Evolutionary conservation across 164 flowering plant species (phyloP), one percentile per base, ranked within the genome.

Genomic region (Saururus chinensis): DNA sequence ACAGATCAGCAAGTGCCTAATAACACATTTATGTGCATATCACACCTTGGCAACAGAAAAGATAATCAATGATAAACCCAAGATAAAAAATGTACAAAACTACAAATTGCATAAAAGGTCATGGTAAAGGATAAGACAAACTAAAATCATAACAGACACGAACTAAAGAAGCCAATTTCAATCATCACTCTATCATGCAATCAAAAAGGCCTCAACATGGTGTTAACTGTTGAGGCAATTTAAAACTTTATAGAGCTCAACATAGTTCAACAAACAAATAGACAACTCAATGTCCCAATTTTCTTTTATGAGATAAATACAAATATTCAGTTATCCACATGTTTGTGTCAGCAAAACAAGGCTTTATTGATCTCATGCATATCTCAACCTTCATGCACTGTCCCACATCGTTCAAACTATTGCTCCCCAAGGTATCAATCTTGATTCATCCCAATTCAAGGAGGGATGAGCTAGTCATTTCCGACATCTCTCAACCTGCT

Each of bases 1-100:
- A 91, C 55, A 96, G 93, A 79, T 91, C 88, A 54, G 88, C 95
- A 40, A 92, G 66, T 53, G 96, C 98, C 96, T 91, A 79, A 64
- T 16, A 42, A 66, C 41, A 9, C n/a, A 63, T 8, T n/a, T 30
- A 30, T 30, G 37, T 30, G 37, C 37, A 30, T 30, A 30, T 30
- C 37, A 30, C 4, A 30, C 6, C 2, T 30, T 30, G 37, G 37
- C 37, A 30, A 30, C 37, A 30, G 37, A 2, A 2, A 30, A 30
- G 37, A 30, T 30, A 30, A 30, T n/a, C n/a, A n/a, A n/a, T n/a
- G n/a, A n/a, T n/a, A n/a, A n/a, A n/a, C n/a, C n/a, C n/a, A n/a
- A n/a, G n/a, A n/a, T n/a, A n/a, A n/a, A n/a, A n/a, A n/a, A n/a
- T n/a, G n/a, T n/a, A n/a, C n/a, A 30, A 30, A 2, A 6, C 6